These are phyloP conservation scores for Hymenoscyphus repandus DNA, from an alignment of 2,329 filamentous ascomycete genomes.

Conservation along the genomic window DNA sequence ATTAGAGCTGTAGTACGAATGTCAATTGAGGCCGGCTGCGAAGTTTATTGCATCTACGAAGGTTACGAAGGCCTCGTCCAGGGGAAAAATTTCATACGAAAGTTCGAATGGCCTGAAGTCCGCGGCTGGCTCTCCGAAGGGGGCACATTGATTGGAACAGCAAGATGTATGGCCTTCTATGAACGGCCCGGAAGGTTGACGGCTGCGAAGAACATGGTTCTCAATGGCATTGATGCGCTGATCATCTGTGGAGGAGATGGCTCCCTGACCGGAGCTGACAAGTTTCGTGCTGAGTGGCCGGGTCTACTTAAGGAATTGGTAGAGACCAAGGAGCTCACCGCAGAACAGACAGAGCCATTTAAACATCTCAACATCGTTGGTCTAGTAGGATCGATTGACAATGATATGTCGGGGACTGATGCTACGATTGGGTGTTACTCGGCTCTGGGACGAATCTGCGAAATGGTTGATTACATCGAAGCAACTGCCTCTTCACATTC, in stretches of 20 bases:
- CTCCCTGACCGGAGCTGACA: conserved; percentile 90
- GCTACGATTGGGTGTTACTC: conserved; percentile 97
- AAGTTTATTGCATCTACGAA: conserved; percentile 79
- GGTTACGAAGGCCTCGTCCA: conserved; percentile 93
- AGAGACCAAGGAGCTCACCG: conserved; percentile 61
- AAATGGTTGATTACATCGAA: conserved; percentile 95
- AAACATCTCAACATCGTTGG: conserved; percentile 92
- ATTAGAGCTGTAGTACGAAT: conserved; percentile 79
- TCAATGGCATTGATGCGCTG: conserved; percentile 88
- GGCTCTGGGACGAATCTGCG: conserved; percentile 85
- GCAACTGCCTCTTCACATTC: conserved; percentile 93
- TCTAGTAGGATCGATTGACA: conserved; percentile 95
- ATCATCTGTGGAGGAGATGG: conserved; percentile 97
- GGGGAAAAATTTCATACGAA: conserved; percentile 80
- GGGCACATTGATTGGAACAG: conserved; percentile 92
- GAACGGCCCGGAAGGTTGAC: conserved; percentile 76
- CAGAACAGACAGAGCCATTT: conserved; percentile 69
- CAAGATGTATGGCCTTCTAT: conserved; percentile 87
- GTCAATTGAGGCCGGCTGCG: conserved; percentile 77
- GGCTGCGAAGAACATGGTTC: conserved; percentile 90
- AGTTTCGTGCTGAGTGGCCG: conserved; percentile 89
- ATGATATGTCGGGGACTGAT: conserved; percentile 94
- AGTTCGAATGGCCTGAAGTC: conserved; percentile 90
- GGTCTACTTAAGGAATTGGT: conserved; percentile 82
- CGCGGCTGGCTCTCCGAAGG: conserved; percentile 91